These are phyloP conservation scores for Alternaria novae-zelandiae DNA, from an alignment of 2,329 filamentous ascomycete species.

Conservation along the genomic window DNA sequence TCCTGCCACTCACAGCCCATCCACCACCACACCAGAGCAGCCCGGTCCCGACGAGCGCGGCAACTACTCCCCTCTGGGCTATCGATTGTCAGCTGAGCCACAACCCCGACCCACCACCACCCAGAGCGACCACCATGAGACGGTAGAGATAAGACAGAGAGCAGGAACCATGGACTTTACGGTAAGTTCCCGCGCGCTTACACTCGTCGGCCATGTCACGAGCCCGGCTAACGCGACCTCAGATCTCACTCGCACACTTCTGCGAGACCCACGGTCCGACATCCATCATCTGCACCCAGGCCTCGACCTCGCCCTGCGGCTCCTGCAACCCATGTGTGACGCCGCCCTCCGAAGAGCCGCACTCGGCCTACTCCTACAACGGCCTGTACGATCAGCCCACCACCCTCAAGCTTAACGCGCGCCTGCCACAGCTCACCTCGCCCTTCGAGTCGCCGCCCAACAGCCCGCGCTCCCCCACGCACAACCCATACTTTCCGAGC, in stretches of 20 bases:
- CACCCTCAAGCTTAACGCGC: conserved; percentile 41
- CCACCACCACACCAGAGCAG: conserved; percentile 22
- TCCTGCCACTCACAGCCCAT: conserved; percentile 35
- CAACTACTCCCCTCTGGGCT: conserved; percentile 31
- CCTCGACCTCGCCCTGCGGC: conserved; percentile 60
- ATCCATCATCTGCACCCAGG: conserved; percentile 67
- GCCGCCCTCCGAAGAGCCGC: conserved; percentile 47
- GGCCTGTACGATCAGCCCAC: conserved; percentile 43
- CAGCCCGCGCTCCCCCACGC: conserved; percentile 47
- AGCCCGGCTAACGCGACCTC: conserved; percentile 10
- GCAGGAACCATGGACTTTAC: conserved; percentile 50
- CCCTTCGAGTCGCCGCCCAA: conserved; percentile 52
- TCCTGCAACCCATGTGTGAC: conserved; percentile 59
- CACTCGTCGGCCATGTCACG: conserved; percentile 1
- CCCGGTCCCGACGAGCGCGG: conserved; percentile 21
- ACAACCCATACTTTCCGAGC: conserved; percentile 60
- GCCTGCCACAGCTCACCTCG: conserved; percentile 41
- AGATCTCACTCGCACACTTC: conserved; percentile 69
- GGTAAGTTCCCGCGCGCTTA: conserved; percentile 40
- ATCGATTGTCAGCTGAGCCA: conserved; percentile 44
- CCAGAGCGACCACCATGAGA: conserved; percentile 36
- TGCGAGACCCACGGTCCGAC: conserved; percentile 68
- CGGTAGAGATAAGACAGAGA: conserved; percentile 34
- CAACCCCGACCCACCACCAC: conserved; percentile 33
- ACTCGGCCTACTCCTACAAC: conserved; percentile 41